These are phyloP conservation scores for Auricularia cornea DNA, from an alignment of 768 basidiomycete genomes.

Conservation along the genomic window DNA sequence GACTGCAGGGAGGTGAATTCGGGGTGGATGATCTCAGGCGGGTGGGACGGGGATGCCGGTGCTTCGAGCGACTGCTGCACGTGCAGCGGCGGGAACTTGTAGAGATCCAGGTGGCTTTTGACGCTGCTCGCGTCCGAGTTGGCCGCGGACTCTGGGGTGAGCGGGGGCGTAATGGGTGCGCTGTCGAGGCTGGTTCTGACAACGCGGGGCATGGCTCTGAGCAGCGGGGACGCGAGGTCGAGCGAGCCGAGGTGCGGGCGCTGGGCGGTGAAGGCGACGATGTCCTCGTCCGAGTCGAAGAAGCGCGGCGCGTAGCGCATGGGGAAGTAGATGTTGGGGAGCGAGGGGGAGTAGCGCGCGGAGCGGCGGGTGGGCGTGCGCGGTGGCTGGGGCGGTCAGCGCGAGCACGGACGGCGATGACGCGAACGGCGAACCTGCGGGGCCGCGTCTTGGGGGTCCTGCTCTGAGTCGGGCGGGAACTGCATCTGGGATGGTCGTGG, in stretches of 20 bases:
- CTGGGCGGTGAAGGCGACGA: not conserved
- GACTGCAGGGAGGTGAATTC: not conserved
- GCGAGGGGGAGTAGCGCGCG: not conserved
- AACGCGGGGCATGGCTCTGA: not conserved
- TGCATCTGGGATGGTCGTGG: not conserved
- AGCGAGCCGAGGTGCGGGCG: not conserved
- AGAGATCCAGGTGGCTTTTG: not conserved
- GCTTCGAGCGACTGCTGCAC: not conserved
- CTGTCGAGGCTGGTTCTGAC: not conserved
- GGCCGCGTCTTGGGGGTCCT: not conserved
- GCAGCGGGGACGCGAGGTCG: not conserved
- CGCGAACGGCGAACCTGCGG: not conserved
- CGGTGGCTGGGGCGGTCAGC: not conserved
- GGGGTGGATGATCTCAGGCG: not conserved
- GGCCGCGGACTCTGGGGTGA: not conserved
- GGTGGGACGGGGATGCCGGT: not conserved
- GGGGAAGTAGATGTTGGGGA: not conserved
- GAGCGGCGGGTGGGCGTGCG: not conserved
- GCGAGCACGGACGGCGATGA: not conserved
- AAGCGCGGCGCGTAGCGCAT: not conserved
- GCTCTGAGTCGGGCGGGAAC: not conserved
- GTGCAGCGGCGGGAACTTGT: not conserved
- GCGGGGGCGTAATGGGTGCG: not conserved
- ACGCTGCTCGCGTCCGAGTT: not conserved
- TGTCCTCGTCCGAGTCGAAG: not conserved